Evolutionary conservation across 2,329 filamentous ascomycete genomes (phyloP).

Genomic region (Penicillium hesseltinei): DNA sequence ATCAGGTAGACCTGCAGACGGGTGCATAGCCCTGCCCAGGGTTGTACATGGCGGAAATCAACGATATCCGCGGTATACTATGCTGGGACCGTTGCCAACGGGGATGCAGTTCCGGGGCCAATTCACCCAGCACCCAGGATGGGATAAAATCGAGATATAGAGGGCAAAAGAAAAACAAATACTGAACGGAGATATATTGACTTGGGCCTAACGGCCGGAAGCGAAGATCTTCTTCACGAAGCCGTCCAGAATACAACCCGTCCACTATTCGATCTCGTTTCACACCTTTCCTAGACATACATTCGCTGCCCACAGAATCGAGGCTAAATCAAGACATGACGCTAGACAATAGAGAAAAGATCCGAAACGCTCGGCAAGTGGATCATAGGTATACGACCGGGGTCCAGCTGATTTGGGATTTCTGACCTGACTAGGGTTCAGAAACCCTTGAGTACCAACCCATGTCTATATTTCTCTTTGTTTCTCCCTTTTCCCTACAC

Average conservation of each 20-base stretch:
- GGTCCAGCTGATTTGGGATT: slow-evolving; percentile 12
- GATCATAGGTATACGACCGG: slow-evolving; percentile 7
- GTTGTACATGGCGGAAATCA: slow-evolving; percentile 11
- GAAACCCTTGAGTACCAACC: slow-evolving; percentile 15
- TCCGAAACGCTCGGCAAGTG: slow-evolving; percentile 25
- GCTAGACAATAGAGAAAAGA: slow-evolving; percentile 13
- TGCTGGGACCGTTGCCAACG: slow-evolving; percentile 5
- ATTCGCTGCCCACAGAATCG: slow-evolving; percentile 3
- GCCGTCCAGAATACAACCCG: neutral
- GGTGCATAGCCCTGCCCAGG: slow-evolving; percentile 4
- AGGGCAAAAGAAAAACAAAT: neutral
- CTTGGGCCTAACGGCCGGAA: neutral
- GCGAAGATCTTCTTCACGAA: neutral
- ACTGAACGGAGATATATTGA: neutral
- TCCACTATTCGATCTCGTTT: slow-evolving; percentile 3
- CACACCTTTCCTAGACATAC: slow-evolving; percentile 5
- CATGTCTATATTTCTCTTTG: slow-evolving; percentile 9
- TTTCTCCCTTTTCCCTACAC: neutral
- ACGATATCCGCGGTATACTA: neutral
- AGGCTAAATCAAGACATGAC: slow-evolving; percentile 12
- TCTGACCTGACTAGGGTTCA: slow-evolving; percentile 20
- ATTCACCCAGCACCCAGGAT: neutral
- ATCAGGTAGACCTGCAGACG: slow-evolving; percentile 7
- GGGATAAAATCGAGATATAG: neutral
- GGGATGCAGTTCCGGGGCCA: slow-evolving; percentile 4